Percentiles rank a stretch among this genome's conserved stretches.
Evolutionary conservation across 208 protist species (phyloP).

Genomic region (Porcisia hertigi): DNA sequence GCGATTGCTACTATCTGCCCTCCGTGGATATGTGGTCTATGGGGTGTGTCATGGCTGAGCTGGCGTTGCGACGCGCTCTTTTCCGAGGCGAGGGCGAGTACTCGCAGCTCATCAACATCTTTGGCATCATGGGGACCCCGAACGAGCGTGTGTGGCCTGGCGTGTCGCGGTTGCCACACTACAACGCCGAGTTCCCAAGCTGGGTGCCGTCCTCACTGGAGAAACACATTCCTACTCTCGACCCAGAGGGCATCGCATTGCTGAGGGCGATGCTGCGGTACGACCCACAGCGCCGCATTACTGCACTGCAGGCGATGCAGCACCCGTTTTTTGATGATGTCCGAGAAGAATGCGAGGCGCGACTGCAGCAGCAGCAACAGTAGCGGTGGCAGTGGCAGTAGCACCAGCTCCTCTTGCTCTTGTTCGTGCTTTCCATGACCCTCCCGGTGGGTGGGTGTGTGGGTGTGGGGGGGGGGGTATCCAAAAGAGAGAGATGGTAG

Average conservation of each 20-base stretch:
- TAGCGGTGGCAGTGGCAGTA: not conserved
- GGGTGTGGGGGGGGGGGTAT: too few relatives aligned
- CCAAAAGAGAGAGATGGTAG: too few relatives aligned
- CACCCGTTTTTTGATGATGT: conserved; percentile 88
- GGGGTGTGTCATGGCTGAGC: conserved; percentile 95
- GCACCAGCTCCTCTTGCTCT: not conserved
- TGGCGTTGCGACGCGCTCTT: conserved; percentile 81
- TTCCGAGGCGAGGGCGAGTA: conserved; percentile 89
- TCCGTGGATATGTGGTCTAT: conserved; percentile 94
- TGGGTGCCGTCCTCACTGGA: conserved; percentile 47
- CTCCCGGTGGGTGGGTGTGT: too few relatives aligned
- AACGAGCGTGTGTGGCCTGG: conserved; percentile 79
- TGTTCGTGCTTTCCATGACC: not conserved
- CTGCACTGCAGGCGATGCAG: conserved; percentile 69
- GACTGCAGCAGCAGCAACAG: conserved; percentile 32
- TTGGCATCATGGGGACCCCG: conserved; percentile 93
- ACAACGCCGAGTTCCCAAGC: conserved; percentile 68
- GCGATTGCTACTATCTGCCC: conserved; percentile 81
- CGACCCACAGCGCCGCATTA: conserved; percentile 66
- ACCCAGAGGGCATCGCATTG: conserved; percentile 62
- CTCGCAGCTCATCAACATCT: conserved; percentile 92
- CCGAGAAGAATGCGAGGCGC: conserved; percentile 40
- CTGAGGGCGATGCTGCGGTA: conserved; percentile 68
- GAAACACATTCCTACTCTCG: conserved; percentile 54
- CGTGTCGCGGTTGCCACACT: conserved; percentile 67